Evolutionary conservation across 768 basidiomycete species (phyloP).

Genomic region (Lyophyllum decastes): DNA sequence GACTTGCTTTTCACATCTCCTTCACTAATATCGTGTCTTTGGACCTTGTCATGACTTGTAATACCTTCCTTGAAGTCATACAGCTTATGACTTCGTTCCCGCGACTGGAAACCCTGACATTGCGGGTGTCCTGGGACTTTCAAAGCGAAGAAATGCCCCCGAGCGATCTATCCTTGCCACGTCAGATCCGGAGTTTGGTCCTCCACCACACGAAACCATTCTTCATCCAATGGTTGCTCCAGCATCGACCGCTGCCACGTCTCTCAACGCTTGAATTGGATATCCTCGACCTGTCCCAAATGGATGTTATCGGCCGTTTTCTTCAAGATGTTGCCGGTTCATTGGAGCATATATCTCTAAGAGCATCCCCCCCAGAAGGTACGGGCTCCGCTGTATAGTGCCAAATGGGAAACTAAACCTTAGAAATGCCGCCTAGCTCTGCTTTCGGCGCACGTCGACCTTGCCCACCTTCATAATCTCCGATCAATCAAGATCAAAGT

Average conservation of each 20-base stretch:
- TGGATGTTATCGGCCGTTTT: neutral
- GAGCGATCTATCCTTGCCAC: neutral
- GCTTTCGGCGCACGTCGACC: neutral
- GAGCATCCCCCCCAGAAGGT: neutral
- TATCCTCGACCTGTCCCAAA: neutral
- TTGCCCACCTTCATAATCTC: neutral
- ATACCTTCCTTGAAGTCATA: conserved; percentile 1
- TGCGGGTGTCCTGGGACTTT: neutral
- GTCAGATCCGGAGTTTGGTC: neutral
- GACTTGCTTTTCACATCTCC: neutral
- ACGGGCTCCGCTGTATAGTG: neutral
- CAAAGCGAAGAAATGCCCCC: neutral
- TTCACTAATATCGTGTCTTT: neutral
- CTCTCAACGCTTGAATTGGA: neutral
- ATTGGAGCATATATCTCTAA: neutral
- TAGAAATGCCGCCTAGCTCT: neutral
- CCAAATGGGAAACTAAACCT: neutral
- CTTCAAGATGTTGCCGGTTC: neutral
- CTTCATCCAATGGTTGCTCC: neutral
- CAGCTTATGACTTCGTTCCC: conserved; percentile 4
- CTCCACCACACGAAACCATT: neutral
- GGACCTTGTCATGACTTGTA: neutral
- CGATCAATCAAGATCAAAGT: neutral
- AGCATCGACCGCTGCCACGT: neutral
- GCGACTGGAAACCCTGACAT: neutral